A percentile compares a stretch with the other conserved stretches of the same genome.
Evolutionary conservation across 768 basidiomycete species (phyloP).

Genomic region (Saitozyma podzolica): DNA sequence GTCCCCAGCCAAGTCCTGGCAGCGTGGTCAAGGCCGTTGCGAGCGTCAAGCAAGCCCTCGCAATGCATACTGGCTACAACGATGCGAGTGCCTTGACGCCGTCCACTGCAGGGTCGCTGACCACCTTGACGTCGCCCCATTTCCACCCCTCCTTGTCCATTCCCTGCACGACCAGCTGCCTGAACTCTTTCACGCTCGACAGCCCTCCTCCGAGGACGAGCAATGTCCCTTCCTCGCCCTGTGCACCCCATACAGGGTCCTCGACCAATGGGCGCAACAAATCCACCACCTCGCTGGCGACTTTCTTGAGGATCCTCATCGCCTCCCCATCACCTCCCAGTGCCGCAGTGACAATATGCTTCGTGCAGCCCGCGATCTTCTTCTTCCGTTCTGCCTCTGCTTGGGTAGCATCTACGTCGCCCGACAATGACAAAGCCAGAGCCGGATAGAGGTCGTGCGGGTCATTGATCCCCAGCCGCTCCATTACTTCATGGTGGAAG

Average conservation of each 20-base stretch:
- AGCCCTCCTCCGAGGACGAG: constrained; percentile 5
- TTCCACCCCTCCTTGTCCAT: constrained; percentile 1
- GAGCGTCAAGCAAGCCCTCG: no score
- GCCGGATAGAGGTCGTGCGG: constrained; percentile 1
- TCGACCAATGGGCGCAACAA: constrained; percentile 1
- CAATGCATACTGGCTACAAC: no score
- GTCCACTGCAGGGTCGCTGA: constrained; percentile 3
- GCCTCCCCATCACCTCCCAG: constrained; percentile 3
- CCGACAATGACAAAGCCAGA: background rate
- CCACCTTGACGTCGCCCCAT: background rate
- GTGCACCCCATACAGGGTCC: background rate
- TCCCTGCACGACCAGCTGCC: background rate
- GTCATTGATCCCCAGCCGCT: background rate
- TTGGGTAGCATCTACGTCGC: background rate
- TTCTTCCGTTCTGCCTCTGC: constrained; percentile 10
- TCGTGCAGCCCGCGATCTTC: constrained; percentile 6
- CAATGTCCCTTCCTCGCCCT: background rate
- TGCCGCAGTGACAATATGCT: background rate
- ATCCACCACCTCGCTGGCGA: constrained; percentile 8
- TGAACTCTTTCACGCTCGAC: background rate
- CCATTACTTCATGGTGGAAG: constrained; percentile 1
- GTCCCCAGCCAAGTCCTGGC: no score
- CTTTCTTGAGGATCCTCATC: background rate
- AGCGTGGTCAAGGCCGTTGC: no score
- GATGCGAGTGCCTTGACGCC: background rate